Conservation (phyloP, 2,329 filamentous ascomycete species). For the Fusarium guadeloupense region DNA sequence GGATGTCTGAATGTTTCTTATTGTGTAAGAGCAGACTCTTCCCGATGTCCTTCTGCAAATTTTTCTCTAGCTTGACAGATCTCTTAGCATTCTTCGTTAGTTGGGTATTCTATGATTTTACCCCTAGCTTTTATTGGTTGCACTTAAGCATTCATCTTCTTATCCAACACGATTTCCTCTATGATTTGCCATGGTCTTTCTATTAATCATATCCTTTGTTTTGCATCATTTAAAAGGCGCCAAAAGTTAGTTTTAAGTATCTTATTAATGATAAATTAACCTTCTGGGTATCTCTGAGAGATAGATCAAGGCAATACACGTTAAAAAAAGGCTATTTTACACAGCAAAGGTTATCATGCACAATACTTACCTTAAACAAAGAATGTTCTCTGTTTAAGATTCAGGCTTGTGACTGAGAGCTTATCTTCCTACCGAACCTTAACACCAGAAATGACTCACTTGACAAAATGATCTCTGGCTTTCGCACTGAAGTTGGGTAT, state of each 20-base stretch:
- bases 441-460: neutral
- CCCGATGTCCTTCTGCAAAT: neutral
- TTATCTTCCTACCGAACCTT: neutral
- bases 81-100: no score
- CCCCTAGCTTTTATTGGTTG: no score
- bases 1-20: neutral
- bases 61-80: neutral
- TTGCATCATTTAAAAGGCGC: no score
- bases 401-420: neutral
- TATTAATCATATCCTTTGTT: no score
- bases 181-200: neutral
- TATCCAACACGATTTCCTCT: neutral
- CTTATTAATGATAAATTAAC: neutral
- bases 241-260: neutral
- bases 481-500: neutral
- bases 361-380: neutral
- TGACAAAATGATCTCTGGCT: neutral
- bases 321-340: neutral
- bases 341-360: neutral
- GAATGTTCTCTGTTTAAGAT: neutral
- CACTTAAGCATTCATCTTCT: no score
- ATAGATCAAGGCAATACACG: neutral
- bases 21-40: neutral
- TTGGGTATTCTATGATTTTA: no score
- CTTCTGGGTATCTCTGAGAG: no score